Evolutionary conservation across 108 stramenopile species (phyloP), one percentile per base, ranked within the genome.

Genomic region (Epipyxis sp.): DNA sequence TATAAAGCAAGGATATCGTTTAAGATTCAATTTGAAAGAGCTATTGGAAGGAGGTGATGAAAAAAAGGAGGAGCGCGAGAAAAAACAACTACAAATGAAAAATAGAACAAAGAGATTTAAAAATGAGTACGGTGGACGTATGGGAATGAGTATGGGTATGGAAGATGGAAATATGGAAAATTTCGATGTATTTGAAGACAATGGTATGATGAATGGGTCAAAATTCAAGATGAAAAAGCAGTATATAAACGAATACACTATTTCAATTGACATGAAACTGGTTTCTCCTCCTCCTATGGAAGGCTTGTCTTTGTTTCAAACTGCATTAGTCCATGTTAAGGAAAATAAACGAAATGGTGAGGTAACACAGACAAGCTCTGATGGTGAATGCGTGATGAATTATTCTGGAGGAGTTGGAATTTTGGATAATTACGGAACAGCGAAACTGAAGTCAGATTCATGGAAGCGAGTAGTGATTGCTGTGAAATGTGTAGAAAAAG

Each of bases 351-450:
- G 80, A 59, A 59, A 74, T 0, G 54, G 76, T 43, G 59, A 76
- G 67, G 71, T 50, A 45, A 20, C 25, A 16, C 32, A 77, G 76
- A 77, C 44, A 32, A 74, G 69, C 44, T 80, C 80, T 2, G 80
- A 80, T 61, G 80, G 80, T 20, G 80, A 80, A 42, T 80, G 80
- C 32, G 44, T 80, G 76, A 37, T 80, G 34, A 80, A 80, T 40
- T 37, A 46, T 13, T 50, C 69, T 2, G 80, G 80, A 1, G 80
- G 80, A 1, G 80, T 80, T 0, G 80, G 80, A 32, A 76, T 76
- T n/a, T 58, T 80, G 0, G 80, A 76, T 6, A 72, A 74, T 45
- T 80, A 59, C 29, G 80, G 80, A 30, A 76, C 76, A 58, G 76
- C 80, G 0, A 35, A 39, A n/a, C 46, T 80, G 76, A 61, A 76